Base-by-base conservation (phyloP, 2,329 filamentous ascomycete genomes). In the Phialophora expanda region DNA sequence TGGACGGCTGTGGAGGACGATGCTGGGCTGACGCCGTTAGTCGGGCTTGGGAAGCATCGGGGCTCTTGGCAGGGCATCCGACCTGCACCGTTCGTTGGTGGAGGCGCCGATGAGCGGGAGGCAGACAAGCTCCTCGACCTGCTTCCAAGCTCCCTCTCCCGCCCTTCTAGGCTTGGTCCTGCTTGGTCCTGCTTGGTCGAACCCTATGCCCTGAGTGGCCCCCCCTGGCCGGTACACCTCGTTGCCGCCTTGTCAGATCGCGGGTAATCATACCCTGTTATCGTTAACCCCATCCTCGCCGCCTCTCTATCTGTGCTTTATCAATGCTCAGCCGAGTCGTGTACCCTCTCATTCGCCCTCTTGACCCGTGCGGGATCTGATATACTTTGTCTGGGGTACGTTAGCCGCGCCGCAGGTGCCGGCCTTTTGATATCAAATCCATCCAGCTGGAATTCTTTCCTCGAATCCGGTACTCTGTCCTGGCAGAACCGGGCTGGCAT, bases 191-290 rank as follows among this genome's bases (percentile, higher is more conserved):
- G 38, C 51, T 55, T 55, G 53, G 53, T 24, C 12, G 26, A 24
- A 55, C 53, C n/a, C 53, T 32, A 55, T 28, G 53, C 28, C 20
- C 53, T 34, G 4, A 3, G 53, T 26, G 1, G 28, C 28, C 34
- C 11, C 11, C 17, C 34, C 53, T n/a, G 14, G 53, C 24, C 28
- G 24, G 34, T 7, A n/a, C 48, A 51, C 20, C 9, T 46, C 56
- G 9, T 44, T 26, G 34, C 30, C 56, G 14, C 28, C 5, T 58
- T 34, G 24, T 51, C 41, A 30, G 26, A 17, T 30, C 44, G 7
- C 22, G 53, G 62, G 14, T 20, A 54, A 64, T 64, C 46, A 60
- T 55, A 64, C 62, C 62, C 56, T 64, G n/a, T 46, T 54, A 64
- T 64, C 55, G 26, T 60, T 44, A 44, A 44, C 38, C 17, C 5